phyloP scores from a whole-genome alignment of 192 early-diverging fungal genomes.

The Phlyctochytrium bullatum region DNA sequence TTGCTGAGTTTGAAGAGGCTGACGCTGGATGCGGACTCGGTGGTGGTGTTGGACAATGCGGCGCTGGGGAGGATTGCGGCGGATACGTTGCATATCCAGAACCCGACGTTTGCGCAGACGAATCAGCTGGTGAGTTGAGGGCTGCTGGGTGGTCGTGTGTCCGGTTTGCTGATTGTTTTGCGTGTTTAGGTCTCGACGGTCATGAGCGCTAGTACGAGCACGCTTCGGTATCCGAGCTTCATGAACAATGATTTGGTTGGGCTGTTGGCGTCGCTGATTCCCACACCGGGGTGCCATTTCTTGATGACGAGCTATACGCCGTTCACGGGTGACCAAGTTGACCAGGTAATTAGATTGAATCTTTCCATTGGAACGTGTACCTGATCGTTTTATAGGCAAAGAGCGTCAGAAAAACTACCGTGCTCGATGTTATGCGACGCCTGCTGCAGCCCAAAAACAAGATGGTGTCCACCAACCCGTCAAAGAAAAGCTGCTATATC shows the following conservation, averaged over 20 bases:
- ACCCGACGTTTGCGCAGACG: conserved; percentile 91
- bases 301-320: conserved; percentile 95
- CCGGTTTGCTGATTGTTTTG: neutral
- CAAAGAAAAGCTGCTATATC: conserved; percentile 94
- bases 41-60: conserved; percentile 95
- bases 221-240: conserved; percentile 96
- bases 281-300: conserved; percentile 97
- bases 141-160: conserved; percentile 10
- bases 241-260: conserved; percentile 99
- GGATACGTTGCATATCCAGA: conserved; percentile 89
- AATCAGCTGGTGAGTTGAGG: conserved; percentile 86
- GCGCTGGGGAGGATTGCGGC: conserved; percentile 89
- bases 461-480: conserved; percentile 91
- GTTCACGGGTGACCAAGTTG: conserved; percentile 89
- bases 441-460: conserved; percentile 95
- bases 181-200: conserved; percentile 84
- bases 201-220: conserved; percentile 94
- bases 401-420: conserved; percentile 93
- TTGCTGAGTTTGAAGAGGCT: conserved; percentile 89
- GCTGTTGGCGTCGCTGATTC: conserved; percentile 92
- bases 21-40: conserved; percentile 90
- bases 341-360: conserved; percentile 64
- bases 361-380: neutral
- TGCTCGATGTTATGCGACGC: conserved; percentile 96
- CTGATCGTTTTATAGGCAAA: conserved; percentile 59